phyloP scores from a whole-genome alignment of 768 basidiomycete species.

The Tephrocybe sp. region DNA sequence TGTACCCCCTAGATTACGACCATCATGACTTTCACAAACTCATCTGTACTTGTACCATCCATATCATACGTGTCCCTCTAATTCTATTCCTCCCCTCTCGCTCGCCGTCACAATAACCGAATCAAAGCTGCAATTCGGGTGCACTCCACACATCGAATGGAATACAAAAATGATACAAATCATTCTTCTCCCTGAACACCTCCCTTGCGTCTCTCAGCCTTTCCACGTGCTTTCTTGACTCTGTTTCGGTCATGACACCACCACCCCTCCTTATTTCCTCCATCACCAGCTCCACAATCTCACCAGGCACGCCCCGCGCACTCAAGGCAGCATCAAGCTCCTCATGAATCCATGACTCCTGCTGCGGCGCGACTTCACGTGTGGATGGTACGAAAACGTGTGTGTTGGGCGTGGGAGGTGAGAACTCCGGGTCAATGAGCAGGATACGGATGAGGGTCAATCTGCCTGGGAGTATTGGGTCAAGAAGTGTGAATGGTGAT shows the following conservation, averaged over 20 bases:
- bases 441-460: conserved; percentile 43
- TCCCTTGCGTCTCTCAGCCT: conserved; percentile 32
- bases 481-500: conserved; percentile 37
- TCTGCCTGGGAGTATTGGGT: conserved; percentile 41
- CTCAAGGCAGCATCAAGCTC: conserved; percentile 36
- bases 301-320: conserved; percentile 34
- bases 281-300: conserved; percentile 41
- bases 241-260: conserved; percentile 36
- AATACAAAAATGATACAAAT: conserved; percentile 48
- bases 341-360: conserved; percentile 41
- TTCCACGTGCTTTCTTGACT: conserved; percentile 33
- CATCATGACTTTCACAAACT: too few species aligned
- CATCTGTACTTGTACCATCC: too few species aligned
- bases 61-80: too few species aligned
- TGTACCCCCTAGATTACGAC: too few species aligned
- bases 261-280: conserved; percentile 27
- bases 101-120: too few species aligned
- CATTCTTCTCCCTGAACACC: conserved; percentile 38
- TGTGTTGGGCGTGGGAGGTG: conserved; percentile 10
- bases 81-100: too few species aligned
- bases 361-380: conserved; percentile 50
- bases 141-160: conserved; percentile 50
- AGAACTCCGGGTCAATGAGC: conserved; percentile 48
- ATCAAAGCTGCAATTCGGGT: not conserved
- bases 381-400: conserved; percentile 24